Percentiles rank a stretch among this genome's conserved stretches.
These are phyloP conservation scores for Glarea lozoyensis DNA, from an alignment of 495 filamentous ascomycete genomes.

Conservation along the genomic window DNA sequence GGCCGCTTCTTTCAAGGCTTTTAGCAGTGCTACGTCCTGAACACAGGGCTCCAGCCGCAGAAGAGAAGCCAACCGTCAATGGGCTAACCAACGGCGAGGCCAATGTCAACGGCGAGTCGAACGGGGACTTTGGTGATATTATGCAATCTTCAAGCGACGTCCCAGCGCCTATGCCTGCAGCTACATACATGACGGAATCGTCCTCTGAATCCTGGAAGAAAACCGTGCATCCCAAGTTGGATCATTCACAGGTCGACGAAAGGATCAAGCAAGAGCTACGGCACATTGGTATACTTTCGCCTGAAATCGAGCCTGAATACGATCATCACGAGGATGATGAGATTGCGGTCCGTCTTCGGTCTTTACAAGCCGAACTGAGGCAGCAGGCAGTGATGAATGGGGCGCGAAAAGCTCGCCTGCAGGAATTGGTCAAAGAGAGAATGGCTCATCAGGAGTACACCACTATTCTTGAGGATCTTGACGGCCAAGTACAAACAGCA, in stretches of 20 bases:
- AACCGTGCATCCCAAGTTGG: constrained; percentile 54
- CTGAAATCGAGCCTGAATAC: constrained; percentile 62
- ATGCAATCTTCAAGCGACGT: constrained; percentile 31
- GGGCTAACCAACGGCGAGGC: constrained; percentile 48
- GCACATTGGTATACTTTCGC: constrained; percentile 81
- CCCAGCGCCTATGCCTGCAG: constrained; percentile 45
- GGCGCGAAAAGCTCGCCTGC: constrained; percentile 75
- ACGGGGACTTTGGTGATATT: constrained; percentile 31
- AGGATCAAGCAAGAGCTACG: constrained; percentile 84
- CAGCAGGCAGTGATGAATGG: constrained; percentile 79
- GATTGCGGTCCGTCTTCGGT: constrained; percentile 77
- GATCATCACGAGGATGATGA: constrained; percentile 91
- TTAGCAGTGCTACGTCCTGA: constrained; percentile 78
- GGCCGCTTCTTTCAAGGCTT: constrained; percentile 76
- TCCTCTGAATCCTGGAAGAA: constrained; percentile 49
- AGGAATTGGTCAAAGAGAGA: constrained; percentile 77
- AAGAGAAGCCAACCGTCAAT: constrained; percentile 47
- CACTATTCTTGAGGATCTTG: constrained; percentile 94
- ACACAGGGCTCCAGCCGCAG: constrained; percentile 51
- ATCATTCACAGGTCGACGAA: constrained; percentile 79
- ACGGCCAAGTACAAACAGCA: constrained; percentile 87
- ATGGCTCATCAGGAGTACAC: constrained; percentile 94
- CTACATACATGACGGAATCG: constrained; percentile 70
- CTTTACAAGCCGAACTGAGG: constrained; percentile 72
- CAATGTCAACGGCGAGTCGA: constrained; percentile 37